phyloP scores from a whole-genome alignment of 2,329 filamentous ascomycete species.

The Cercospora nicotianae region DNA sequence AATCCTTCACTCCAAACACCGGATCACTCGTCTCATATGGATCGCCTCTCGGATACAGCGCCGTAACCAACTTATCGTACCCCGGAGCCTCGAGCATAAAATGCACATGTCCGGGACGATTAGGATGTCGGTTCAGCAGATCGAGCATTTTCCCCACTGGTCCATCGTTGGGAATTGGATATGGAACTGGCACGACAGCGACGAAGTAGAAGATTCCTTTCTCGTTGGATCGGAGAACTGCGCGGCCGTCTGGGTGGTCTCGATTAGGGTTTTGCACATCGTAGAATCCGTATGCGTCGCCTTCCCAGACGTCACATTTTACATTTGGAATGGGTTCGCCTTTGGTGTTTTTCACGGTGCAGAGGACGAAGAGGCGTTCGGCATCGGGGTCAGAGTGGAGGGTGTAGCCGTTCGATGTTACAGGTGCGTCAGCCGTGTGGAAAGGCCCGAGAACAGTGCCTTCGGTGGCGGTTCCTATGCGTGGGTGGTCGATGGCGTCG shows the following conservation, averaged over 20 bases:
- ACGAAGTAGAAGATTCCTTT: slow-evolving; percentile 80
- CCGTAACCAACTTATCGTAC: slow-evolving; percentile 79
- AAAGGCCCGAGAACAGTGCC: slow-evolving; percentile 79
- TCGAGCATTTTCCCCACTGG: slow-evolving; percentile 55
- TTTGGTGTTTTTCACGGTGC: slow-evolving; percentile 64
- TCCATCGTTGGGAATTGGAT: slow-evolving; percentile 79
- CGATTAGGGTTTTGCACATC: slow-evolving; percentile 73
- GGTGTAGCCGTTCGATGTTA: slow-evolving; percentile 54
- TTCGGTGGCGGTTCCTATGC: slow-evolving; percentile 67
- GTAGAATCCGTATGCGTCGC: slow-evolving; percentile 73
- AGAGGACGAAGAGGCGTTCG: slow-evolving; percentile 68
- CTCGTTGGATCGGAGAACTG: slow-evolving; percentile 66
- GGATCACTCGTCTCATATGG: slow-evolving; percentile 80
- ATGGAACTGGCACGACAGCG: slow-evolving; percentile 78
- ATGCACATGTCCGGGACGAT: slow-evolving; percentile 77
- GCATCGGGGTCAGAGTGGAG: slow-evolving; percentile 70
- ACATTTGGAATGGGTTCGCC: slow-evolving; percentile 64
- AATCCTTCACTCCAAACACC: slow-evolving; percentile 82
- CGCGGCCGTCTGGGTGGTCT: slow-evolving; percentile 66
- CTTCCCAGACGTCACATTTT: slow-evolving; percentile 82
- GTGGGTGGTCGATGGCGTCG: slow-evolving; percentile 79
- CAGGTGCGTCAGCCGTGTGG: slow-evolving; percentile 73
- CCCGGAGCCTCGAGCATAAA: slow-evolving; percentile 83
- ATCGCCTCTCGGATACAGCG: slow-evolving; percentile 73
- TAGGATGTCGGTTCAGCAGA: slow-evolving; percentile 65